A percentile compares a stretch with the other conserved stretches of the same genome.
These are phyloP conservation scores for Scedosporium aurantiacum DNA, from an alignment of 2,329 filamentous ascomycete species.

Conservation along the genomic window DNA sequence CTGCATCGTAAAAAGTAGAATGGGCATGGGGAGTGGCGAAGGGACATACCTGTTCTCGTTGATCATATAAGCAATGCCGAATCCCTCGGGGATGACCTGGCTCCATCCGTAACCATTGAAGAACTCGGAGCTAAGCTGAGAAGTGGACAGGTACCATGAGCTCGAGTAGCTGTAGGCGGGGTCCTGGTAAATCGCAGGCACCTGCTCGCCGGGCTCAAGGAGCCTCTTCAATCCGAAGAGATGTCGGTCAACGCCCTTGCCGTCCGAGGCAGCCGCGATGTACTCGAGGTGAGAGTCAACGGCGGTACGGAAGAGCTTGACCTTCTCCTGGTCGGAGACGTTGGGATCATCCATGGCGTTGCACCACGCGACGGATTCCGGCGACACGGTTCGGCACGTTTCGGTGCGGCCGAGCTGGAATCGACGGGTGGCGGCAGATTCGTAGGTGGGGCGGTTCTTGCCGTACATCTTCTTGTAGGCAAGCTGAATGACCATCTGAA, in stretches of 20 bases:
- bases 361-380: conserved; percentile 87
- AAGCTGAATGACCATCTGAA: conserved; percentile 97
- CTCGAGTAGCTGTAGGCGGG: conserved; percentile 73
- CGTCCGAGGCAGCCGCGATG: conserved; percentile 79
- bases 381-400: conserved; percentile 84
- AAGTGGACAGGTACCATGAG: conserved; percentile 82
- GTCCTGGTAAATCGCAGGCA: conserved; percentile 78
- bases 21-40: background rate
- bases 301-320: conserved; percentile 71
- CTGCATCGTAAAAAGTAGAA: background rate
- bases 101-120: conserved; percentile 99
- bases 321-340: conserved; percentile 51
- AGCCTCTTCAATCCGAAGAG: conserved; percentile 95
- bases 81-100: conserved; percentile 91
- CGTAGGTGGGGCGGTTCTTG: conserved; percentile 94
- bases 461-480: conserved; percentile 99
- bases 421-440: conserved; percentile 85
- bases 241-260: conserved; percentile 89
- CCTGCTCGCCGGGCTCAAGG: conserved; percentile 64
- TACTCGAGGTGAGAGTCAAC: conserved; percentile 78
- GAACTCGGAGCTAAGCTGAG: conserved; percentile 88
- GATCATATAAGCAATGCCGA: conserved; percentile 99
- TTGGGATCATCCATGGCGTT: conserved; percentile 66
- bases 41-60: conserved; percentile 77
- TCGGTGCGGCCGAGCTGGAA: conserved; percentile 96